Base-by-base conservation (phyloP, 2,329 filamentous ascomycete species). In the Teratosphaeria epicoccoides region DNA sequence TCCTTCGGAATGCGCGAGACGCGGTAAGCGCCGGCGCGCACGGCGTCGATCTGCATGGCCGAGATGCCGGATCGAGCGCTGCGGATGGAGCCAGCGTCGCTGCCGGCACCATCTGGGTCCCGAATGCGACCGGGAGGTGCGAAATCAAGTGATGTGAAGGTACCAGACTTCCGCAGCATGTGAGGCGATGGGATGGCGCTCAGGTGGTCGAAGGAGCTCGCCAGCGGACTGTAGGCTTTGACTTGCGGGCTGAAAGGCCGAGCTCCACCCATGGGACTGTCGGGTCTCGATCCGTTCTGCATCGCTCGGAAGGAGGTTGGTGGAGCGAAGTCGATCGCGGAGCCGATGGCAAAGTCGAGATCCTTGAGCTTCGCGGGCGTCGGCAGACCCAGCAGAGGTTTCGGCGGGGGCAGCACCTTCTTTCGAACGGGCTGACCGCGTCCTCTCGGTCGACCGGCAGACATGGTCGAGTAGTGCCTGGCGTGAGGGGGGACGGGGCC, bases 311-410 rank as follows among this genome's bases (percentile, higher is more conserved):
- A 73, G 0, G 73, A 70, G 47, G 71, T 66, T 7, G 87, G 88
- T 23, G 93, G 93, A 0, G 93, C 93, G 69, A 95, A 97, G 60
- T 96, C 91, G 52, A 85, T 79, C 0, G 88, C 77, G 61, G 71
- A 85, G 68, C 85, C 81, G 58, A 95, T 65, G 55, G 69, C 65
- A 14, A 62, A 83, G 2, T 81, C 78, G 24, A 47, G 53, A 66
- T 95, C 89, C 55, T 95, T 90, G 43, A 98, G 76, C 73, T 88
- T 86, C 49, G 85, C 83, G 0, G 93, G 91, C 1, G 88, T 94
- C 7, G 91, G 91, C 20, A 98, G 75, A 1, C 87, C 84, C 46
- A 75, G 78, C 22, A 98, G 79, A 11, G 83, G 77, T 24, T 79
- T 68, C 1, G 90, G 93, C 4, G 90, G 88, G 24, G 88, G 85